Evolutionary conservation across 108 stramenopile species (phyloP).

Genomic region (Nannochloropsis granulata): DNA sequence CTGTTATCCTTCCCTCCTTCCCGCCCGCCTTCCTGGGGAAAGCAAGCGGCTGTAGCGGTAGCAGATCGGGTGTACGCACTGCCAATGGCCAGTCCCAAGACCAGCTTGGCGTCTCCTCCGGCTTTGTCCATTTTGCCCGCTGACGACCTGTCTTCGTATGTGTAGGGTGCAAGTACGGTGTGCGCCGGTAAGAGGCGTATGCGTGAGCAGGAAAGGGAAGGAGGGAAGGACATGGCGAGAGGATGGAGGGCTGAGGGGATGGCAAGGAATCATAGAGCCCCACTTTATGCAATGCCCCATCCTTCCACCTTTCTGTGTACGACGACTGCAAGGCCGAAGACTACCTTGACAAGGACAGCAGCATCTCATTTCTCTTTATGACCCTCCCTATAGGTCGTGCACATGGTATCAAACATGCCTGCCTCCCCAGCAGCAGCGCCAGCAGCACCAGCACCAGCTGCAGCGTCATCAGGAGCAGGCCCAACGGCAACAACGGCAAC

Average conservation of each 20-base stretch:
- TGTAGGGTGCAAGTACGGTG: not conserved
- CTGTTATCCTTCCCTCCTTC: not conserved
- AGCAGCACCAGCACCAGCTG: too few species aligned
- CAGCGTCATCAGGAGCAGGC: too few species aligned
- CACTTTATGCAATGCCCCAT: not conserved
- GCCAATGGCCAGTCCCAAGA: not conserved
- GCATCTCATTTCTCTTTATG: too few species aligned
- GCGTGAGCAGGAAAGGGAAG: not conserved
- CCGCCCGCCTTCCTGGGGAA: not conserved
- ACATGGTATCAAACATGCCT: too few species aligned
- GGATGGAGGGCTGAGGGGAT: not conserved
- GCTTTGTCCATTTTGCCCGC: not conserved
- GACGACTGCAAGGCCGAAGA: too few species aligned
- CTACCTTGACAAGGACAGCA: too few species aligned
- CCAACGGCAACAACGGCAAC: too few species aligned
- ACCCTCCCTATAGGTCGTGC: too few species aligned
- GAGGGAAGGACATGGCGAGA: not conserved
- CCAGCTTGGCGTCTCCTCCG: not conserved
- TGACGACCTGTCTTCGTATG: not conserved
- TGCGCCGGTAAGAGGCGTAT: not conserved
- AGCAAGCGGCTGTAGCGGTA: not conserved
- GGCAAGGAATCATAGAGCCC: not conserved
- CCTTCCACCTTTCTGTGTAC: too few species aligned
- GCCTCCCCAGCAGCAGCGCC: too few species aligned
- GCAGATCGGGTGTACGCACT: not conserved